Evolutionary conservation across 495 filamentous ascomycete species (phyloP).

Genomic region (Recurvomyces mirabilis): DNA sequence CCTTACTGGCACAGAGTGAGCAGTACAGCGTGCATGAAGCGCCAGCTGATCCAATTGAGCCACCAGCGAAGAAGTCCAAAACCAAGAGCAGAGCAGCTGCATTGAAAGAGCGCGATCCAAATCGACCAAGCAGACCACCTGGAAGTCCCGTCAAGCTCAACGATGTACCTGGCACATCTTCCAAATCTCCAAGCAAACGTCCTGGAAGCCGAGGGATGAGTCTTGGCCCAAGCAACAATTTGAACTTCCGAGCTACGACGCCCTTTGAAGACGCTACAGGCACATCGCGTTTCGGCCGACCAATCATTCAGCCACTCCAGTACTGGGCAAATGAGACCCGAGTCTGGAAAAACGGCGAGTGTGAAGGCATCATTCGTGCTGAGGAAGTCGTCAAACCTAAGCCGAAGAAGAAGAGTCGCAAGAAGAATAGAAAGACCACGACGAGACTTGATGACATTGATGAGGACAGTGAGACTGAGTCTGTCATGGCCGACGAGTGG

Average conservation of each 20-base stretch:
- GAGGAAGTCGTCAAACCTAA: conserved; percentile 42
- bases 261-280: conserved; percentile 40
- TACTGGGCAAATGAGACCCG: conserved; percentile 79
- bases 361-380: conserved; percentile 65
- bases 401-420: conserved; percentile 22
- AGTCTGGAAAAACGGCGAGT: conserved; percentile 52
- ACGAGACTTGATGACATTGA: conserved; percentile 19
- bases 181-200: conserved; percentile 3
- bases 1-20: no score
- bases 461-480: conserved; percentile 40
- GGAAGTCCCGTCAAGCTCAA: conserved; percentile 9
- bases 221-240: conserved; percentile 44
- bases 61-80: conserved; percentile 7
- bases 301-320: conserved; percentile 61
- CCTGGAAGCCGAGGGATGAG: conserved; percentile 6
- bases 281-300: conserved; percentile 46
- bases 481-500: conserved; percentile 34
- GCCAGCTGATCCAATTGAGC: no score
- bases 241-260: conserved; percentile 59
- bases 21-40: no score
- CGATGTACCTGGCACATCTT: conserved; percentile 7
- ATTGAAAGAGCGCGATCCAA: conserved; percentile 4
- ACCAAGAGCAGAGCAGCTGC: conserved; percentile 8
- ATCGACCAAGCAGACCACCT: neutral
- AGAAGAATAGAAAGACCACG: conserved; percentile 37